Percentiles rank a stretch among this genome's conserved stretches.
phyloP scores from a whole-genome alignment of 768 basidiomycete species.

The Tylopilus vinaceipallidus region DNA sequence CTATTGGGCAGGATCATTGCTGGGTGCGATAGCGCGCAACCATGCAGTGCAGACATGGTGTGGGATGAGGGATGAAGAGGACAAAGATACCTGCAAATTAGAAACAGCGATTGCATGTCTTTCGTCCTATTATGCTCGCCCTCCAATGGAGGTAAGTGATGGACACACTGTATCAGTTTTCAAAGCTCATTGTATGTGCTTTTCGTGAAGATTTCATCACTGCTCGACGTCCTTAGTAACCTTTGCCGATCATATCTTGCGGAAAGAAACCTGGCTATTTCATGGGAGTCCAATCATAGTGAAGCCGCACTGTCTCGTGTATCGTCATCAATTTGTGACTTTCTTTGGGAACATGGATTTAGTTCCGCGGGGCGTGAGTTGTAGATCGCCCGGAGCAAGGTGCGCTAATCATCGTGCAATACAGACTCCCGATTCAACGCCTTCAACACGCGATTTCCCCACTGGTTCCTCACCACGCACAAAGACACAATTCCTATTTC shows the following conservation, averaged over 20 bases:
- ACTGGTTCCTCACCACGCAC: slow-evolving; percentile 49
- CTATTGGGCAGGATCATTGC: slow-evolving; percentile 50
- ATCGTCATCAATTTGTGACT: slow-evolving; percentile 46
- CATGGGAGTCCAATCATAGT: slow-evolving; percentile 32
- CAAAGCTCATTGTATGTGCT: neutral
- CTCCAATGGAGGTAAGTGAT: slow-evolving; percentile 40
- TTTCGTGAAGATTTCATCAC: slow-evolving; percentile 38
- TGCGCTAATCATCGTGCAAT: neutral
- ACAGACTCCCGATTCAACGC: slow-evolving; percentile 40
- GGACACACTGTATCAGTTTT: neutral
- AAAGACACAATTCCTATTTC: slow-evolving; percentile 58
- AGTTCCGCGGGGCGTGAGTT: slow-evolving; percentile 40
- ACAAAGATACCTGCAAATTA: slow-evolving; percentile 28
- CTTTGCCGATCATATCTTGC: slow-evolving; percentile 41
- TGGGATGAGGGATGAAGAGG: slow-evolving; percentile 9
- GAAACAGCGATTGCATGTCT: slow-evolving; percentile 48
- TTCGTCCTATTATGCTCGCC: slow-evolving; percentile 51
- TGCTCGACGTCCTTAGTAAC: slow-evolving; percentile 39
- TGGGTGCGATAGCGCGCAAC: slow-evolving; percentile 42
- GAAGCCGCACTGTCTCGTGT: slow-evolving; percentile 28
- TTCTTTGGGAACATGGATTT: slow-evolving; percentile 51
- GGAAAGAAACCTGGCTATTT: slow-evolving; percentile 25
- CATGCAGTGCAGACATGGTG: slow-evolving; percentile 43
- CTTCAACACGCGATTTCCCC: slow-evolving; percentile 58
- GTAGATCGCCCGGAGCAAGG: neutral